Evolutionary conservation across 345 rosid species (phyloP), one percentile per base, ranked within the genome.

Genomic region (Salix dunnii): DNA sequence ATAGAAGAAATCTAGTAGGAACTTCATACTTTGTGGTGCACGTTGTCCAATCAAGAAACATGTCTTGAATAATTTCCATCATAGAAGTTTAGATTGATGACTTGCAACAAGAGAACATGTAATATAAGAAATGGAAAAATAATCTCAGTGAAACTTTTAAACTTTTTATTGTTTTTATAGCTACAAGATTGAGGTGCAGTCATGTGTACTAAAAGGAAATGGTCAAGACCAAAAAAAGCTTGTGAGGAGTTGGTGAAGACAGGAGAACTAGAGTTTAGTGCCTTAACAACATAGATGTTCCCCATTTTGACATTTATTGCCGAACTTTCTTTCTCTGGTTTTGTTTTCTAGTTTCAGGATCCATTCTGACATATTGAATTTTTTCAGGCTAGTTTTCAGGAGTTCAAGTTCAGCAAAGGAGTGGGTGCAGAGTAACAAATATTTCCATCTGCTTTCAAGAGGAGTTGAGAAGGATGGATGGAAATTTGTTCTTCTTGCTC

Each of bases 401-500:
- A 86, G 88, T 73, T 93, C 97, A 16, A 86, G 58, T 67, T 78
- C 90, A 4, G 92, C 97, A 42, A 89, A 80, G 88, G 87, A 84
- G 21, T 91, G 93, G 96, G 96, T 84, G 3, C 91, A 80, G 21
- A 74, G 86, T 7, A 95, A 91, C 82, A 91, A 86, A 68, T 93
- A 95, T 82, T 95, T 91, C 74, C 88, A 78, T 73, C 77, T 95
- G 48, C 92, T 93, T 63, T 89, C 89, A 0, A 90, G 77, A 79
- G 99, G 99, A 75, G 96, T 93, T 3, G 97, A 95, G 81, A 88
- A 84, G 0, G 97, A 93, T 69, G 99, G 99, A 72, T 95, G 99
- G 99, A 91, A 77, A 81, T 95, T 93, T 84, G 97, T 93, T 68
- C 91, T 95, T 76, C 97, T 95, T 21, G 97, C 99, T 18, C 93